phyloP scores from a whole-genome alignment of 225 moss, liverwort and hornwort genomes.

The Pseudisothecium myosuroides region DNA sequence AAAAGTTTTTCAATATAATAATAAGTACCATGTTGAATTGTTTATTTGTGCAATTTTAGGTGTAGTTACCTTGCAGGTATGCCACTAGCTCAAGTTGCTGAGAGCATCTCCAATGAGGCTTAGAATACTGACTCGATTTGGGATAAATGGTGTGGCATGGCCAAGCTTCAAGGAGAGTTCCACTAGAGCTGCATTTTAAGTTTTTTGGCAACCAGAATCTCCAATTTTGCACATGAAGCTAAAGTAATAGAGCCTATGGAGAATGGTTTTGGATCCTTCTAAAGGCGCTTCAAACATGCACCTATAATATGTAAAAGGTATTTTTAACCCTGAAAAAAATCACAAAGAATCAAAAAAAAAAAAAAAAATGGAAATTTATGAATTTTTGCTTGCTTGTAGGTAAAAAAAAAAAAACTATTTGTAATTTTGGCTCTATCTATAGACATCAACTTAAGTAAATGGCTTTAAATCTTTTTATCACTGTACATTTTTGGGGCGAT shows the following conservation, averaged over 20 bases:
- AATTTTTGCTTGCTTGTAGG: background rate
- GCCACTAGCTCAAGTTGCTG: too few species aligned
- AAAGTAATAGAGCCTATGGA: background rate
- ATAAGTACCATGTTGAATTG: too few species aligned
- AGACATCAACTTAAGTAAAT: background rate
- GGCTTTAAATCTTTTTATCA: background rate
- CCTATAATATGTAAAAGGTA: background rate
- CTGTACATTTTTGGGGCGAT: background rate
- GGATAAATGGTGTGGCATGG: too few species aligned
- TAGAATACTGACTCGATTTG: too few species aligned
- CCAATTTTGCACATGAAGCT: background rate
- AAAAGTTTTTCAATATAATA: too few species aligned
- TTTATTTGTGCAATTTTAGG: too few species aligned
- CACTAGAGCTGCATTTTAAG: too few species aligned
- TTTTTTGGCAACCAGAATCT: too few species aligned
- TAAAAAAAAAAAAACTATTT: background rate
- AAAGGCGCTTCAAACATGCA: background rate
- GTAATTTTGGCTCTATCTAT: background rate
- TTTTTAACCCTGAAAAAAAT: background rate
- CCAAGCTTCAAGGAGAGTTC: too few species aligned
- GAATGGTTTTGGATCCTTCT: background rate
- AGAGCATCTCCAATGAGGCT: too few species aligned
- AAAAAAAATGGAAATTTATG: fast-evolving
- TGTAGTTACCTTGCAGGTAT: too few species aligned
- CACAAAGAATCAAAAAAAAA: background rate